Evolutionary conservation across 345 rosid genomes (phyloP), one percentile per base, ranked within the genome.

Genomic region (Lepidium didymum): DNA sequence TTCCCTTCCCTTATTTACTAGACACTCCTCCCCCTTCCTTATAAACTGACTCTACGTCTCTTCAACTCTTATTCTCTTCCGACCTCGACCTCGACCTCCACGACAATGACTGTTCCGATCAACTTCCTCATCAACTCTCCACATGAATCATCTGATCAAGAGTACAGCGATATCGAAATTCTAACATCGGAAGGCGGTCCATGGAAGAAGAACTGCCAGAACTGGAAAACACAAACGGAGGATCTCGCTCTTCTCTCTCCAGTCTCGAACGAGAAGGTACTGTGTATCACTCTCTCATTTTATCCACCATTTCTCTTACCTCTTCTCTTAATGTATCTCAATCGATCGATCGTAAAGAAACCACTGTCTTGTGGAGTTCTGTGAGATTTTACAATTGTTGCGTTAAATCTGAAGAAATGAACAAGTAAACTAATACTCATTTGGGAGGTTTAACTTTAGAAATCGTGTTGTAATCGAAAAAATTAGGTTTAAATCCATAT

Each of bases 81-180:
- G 7, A 38, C 16, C 60, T 52, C 18, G 7, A 38, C 16, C 60
- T 52, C 42, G 12, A 35, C 11, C 61, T 41, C 41, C 3, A 67
- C 52, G 10, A 34, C 25, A 11, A 68, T 68, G 72, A 64, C 72
- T 46, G 40, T 56, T 45, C 72, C 64, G n/a, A 18, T 46, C 3
- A 13, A 56, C 33, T 60, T 15, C 29, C 56, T 46, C 47, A 21
- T 36, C 31, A 45, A 68, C 47, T 19, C 49, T 42, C 62, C 46
- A 38, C 62, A 4, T 23, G 73, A 46, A 14, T 44, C 72, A 44
- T 45, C 72, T 13, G 64, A 68, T 12, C 64, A 68, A 15, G 72
- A 68, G n/a, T 45, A 4, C 45, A 55, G 14, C 63, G 63, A 34
- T 6, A 19, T 25, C 8, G 72, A 67, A 0, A 4, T 9, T 8